Percentiles rank a stretch among this genome's conserved stretches.
These are phyloP conservation scores for Solanum rostratum DNA, from an alignment of 257 asterid species.

Conservation along the genomic window DNA sequence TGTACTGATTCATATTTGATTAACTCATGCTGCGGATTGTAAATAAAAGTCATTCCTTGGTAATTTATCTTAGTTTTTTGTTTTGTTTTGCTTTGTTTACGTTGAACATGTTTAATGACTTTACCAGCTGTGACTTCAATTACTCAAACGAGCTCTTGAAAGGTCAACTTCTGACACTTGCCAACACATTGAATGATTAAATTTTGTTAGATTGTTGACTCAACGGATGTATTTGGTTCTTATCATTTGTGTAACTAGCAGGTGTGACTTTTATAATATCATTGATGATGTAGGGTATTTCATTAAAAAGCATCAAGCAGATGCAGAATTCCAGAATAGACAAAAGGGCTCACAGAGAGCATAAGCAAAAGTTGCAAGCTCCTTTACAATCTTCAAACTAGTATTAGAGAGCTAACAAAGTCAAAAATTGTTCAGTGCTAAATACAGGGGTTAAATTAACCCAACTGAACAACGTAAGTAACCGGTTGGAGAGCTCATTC, in stretches of 20 bases:
- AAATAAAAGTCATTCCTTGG: not conserved
- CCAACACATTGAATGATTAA: not conserved
- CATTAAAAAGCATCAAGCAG: too few relatives aligned
- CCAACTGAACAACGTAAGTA: too few relatives aligned
- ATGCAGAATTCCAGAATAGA: too few relatives aligned
- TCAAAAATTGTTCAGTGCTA: too few relatives aligned
- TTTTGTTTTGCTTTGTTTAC: not conserved
- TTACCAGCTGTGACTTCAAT: not conserved
- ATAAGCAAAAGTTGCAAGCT: too few relatives aligned
- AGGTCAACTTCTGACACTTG: not conserved
- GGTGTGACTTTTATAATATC: not conserved
- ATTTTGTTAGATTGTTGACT: not conserved
- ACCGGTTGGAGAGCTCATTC: too few relatives aligned
- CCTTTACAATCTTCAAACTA: too few relatives aligned
- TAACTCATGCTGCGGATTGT: not conserved
- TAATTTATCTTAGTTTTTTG: not conserved
- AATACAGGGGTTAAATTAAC: too few relatives aligned
- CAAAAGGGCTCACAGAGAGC: too few relatives aligned
- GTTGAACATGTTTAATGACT: not conserved
- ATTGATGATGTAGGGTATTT: too few relatives aligned
- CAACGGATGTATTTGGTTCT: not conserved
- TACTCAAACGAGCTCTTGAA: not conserved
- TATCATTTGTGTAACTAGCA: not conserved
- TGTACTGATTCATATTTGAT: not conserved
- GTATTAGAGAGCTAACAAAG: too few relatives aligned